phyloP scores from a whole-genome alignment of 2,329 filamentous ascomycete species.

The Scleromitrula shiraiana region DNA sequence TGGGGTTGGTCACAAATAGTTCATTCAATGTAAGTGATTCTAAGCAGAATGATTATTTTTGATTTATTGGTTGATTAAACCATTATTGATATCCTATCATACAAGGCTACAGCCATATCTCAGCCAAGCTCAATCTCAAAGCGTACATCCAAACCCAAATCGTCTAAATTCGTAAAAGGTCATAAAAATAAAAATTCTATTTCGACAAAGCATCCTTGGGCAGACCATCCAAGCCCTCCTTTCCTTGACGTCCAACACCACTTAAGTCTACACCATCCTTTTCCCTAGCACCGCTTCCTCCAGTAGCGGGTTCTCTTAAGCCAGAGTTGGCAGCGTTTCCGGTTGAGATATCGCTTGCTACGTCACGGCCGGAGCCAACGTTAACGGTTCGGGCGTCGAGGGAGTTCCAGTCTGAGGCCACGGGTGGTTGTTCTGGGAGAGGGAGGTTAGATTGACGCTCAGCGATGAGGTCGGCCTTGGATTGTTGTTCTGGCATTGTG shows the following conservation, averaged over 20 bases:
- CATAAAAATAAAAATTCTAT: no score
- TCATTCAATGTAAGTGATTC: no score
- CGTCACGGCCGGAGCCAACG: conserved; percentile 44
- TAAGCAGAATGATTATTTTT: no score
- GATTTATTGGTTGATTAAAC: no score
- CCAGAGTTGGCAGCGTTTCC: conserved; percentile 42
- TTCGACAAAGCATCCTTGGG: no score
- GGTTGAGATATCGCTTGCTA: conserved; percentile 39
- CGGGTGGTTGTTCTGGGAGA: conserved; percentile 68
- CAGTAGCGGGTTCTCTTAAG: conserved; percentile 52
- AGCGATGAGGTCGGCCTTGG: conserved; percentile 58
- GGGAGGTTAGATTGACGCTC: conserved; percentile 65
- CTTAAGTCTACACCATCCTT: conserved; percentile 46
- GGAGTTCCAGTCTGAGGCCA: conserved; percentile 72
- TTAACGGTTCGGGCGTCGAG: conserved; percentile 61
- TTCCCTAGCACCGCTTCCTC: conserved; percentile 42
- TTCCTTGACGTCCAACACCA: conserved; percentile 54
- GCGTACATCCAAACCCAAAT: no score
- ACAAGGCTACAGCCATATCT: no score
- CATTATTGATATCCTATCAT: no score
- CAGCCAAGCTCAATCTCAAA: no score
- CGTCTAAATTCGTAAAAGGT: no score
- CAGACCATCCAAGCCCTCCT: no score
- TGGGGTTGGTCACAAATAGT: no score
- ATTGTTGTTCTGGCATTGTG: conserved; percentile 29